phyloP scores from a whole-genome alignment of 1,284 basidiomycete species.

The Tetrapyrgos nigripes region DNA sequence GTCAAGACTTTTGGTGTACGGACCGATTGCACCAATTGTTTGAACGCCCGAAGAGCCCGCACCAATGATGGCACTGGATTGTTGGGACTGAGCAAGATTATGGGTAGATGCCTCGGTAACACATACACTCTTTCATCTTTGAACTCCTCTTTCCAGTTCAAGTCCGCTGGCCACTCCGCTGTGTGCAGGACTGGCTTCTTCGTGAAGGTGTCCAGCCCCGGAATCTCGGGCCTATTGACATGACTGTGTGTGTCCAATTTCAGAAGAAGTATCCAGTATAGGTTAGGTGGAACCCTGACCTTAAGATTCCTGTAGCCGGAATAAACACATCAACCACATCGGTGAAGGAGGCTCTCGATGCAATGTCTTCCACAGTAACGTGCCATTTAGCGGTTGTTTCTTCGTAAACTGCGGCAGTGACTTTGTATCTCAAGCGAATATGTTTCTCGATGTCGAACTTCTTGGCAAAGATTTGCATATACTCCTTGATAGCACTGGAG shows the following conservation, averaged over 20 bases:
- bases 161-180: not conserved
- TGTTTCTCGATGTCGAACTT: not conserved
- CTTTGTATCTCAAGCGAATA: not conserved
- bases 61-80: not conserved
- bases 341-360: not conserved
- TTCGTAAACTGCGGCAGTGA: not conserved
- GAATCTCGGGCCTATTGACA: not conserved
- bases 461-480: not conserved
- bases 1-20: not conserved
- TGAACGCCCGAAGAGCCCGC: slow-evolving; percentile 2
- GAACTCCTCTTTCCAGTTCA: not conserved
- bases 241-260: not conserved
- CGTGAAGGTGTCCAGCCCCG: not conserved
- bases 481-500: not conserved
- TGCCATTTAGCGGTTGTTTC: slow-evolving; percentile 1
- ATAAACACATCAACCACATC: not conserved
- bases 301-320: slow-evolving; percentile 1
- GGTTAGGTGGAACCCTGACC: not conserved
- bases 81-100: not conserved
- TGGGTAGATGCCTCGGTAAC: not conserved
- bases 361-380: not conserved
- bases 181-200: not conserved
- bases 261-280: not conserved
- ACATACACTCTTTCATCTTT: slow-evolving; percentile 4
- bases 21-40: slow-evolving; percentile 2